Evolutionary conservation across 2,329 filamentous ascomycete genomes (phyloP).

Genomic region (Calonectria henricotiae): DNA sequence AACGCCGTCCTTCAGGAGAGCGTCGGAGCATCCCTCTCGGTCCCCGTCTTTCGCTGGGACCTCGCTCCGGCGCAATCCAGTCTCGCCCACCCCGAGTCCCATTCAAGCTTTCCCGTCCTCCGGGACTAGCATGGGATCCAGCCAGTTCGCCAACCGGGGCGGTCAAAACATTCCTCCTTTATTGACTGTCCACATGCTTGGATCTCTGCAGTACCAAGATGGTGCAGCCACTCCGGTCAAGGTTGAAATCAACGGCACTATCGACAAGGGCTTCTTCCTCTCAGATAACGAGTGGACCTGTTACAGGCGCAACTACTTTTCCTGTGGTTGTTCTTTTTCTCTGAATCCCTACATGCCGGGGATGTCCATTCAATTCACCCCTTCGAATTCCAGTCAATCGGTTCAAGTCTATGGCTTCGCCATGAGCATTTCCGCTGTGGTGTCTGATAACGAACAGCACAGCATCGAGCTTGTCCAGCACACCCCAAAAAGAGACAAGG

Average conservation of each 20-base stretch:
- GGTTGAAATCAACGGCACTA: constrained; percentile 83
- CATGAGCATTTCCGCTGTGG: constrained; percentile 88
- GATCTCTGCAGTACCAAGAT: constrained; percentile 76
- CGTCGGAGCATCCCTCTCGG: constrained; percentile 67
- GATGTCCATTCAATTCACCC: constrained; percentile 68
- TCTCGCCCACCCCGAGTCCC: constrained; percentile 70
- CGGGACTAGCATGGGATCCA: constrained; percentile 68
- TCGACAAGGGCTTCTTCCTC: constrained; percentile 92
- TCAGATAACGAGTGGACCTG: constrained; percentile 91
- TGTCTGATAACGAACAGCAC: constrained; percentile 83
- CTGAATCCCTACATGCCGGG: constrained; percentile 72
- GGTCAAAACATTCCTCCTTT: constrained; percentile 68
- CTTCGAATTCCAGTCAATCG: constrained; percentile 68
- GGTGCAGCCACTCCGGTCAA: constrained; percentile 69
- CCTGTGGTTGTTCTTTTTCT: constrained; percentile 84
- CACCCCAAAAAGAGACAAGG: constrained; percentile 92
- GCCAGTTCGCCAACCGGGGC: constrained; percentile 58
- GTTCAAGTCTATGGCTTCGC: constrained; percentile 82
- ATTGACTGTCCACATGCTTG: constrained; percentile 67
- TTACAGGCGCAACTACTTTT: constrained; percentile 93
- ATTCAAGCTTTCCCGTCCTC: constrained; percentile 63
- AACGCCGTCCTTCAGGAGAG: constrained; percentile 68
- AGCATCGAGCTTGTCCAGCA: constrained; percentile 90
- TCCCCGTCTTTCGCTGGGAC: constrained; percentile 68
- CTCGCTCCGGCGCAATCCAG: constrained; percentile 66